A percentile compares a stretch with the other conserved stretches of the same genome.
Conservation (phyloP, 163 green algal genomes). For the Scenedesmus sp. region DNA sequence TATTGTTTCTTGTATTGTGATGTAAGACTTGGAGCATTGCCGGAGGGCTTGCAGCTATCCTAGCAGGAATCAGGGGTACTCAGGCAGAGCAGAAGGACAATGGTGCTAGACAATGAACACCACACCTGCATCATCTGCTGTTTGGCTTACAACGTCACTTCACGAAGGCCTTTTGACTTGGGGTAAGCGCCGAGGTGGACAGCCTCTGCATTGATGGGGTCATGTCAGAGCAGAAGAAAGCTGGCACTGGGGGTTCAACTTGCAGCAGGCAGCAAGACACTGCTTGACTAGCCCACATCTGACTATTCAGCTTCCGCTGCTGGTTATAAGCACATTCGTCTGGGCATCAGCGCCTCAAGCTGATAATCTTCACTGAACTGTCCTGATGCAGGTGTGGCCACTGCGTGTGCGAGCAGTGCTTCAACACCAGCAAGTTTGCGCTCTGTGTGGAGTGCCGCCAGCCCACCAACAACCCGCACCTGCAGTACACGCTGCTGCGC, state of each 20-base stretch:
- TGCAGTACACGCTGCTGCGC: slow-evolving; percentile 38
- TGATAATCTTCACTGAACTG: not conserved
- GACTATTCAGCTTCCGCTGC: too few relatives aligned
- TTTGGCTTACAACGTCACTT: slow-evolving; percentile 21
- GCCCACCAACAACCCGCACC: slow-evolving; percentile 20
- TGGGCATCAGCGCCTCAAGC: not conserved
- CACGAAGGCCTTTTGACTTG: slow-evolving; percentile 24
- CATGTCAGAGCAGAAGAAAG: not conserved
- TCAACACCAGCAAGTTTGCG: slow-evolving; percentile 26
- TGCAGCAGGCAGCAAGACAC: too few relatives aligned
- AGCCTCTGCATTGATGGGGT: not conserved
- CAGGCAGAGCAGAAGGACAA: not conserved
- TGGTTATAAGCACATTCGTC: too few relatives aligned
- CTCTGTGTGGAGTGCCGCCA: slow-evolving; percentile 37
- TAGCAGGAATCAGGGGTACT: not conserved
- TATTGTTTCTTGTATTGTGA: not conserved
- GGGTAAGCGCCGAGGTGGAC: not conserved
- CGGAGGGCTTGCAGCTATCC: not conserved
- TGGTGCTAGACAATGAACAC: not conserved
- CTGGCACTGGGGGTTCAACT: too few relatives aligned
- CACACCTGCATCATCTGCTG: slow-evolving; percentile 36
- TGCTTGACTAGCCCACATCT: too few relatives aligned
- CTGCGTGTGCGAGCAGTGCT: slow-evolving; percentile 44
- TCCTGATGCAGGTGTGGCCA: slow-evolving; percentile 22
- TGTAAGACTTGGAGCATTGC: not conserved